These are phyloP conservation scores for Sinapis alba DNA, from an alignment of 441 rosid species.

Conservation along the genomic window DNA sequence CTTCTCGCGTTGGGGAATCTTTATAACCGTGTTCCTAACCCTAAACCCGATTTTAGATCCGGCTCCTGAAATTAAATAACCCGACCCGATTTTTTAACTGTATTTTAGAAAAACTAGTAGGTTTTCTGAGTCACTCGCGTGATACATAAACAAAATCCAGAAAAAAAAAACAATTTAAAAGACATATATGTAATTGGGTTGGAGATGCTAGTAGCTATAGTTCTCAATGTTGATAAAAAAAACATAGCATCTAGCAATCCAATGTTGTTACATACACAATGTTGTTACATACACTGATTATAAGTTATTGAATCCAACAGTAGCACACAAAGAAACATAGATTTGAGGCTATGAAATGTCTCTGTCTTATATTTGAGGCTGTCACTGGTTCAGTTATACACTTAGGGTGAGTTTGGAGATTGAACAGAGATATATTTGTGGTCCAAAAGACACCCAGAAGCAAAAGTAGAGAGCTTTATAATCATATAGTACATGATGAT, in stretches of 20 bases:
- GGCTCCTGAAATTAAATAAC: neutral
- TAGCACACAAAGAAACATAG: neutral
- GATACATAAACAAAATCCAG: too few species aligned
- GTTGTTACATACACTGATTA: neutral
- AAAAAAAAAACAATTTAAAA: too few species aligned
- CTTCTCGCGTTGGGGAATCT: conserved; percentile 17
- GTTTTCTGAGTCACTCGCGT: too few species aligned
- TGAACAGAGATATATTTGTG: neutral
- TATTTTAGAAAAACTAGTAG: too few species aligned
- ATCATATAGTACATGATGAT: conserved; percentile 14
- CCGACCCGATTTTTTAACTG: neutral
- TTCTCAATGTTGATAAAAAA: neutral
- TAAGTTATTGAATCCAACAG: neutral
- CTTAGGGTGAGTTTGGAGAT: neutral
- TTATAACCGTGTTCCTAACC: conserved; percentile 16
- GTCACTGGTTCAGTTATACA: conserved; percentile 1
- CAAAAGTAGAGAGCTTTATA: conserved; percentile 12
- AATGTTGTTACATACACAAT: neutral
- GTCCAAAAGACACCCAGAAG: conserved; percentile 10
- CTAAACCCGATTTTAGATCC: conserved; percentile 22
- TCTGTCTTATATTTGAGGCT: neutral
- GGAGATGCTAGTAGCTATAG: neutral
- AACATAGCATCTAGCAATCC: too few species aligned
- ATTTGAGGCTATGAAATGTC: neutral
- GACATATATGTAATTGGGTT: neutral